Percentiles rank a stretch among this genome's conserved stretches.
These are phyloP conservation scores for Macrophomina pseudophaseolina DNA, from an alignment of 2,329 filamentous ascomycete genomes.

Conservation along the genomic window DNA sequence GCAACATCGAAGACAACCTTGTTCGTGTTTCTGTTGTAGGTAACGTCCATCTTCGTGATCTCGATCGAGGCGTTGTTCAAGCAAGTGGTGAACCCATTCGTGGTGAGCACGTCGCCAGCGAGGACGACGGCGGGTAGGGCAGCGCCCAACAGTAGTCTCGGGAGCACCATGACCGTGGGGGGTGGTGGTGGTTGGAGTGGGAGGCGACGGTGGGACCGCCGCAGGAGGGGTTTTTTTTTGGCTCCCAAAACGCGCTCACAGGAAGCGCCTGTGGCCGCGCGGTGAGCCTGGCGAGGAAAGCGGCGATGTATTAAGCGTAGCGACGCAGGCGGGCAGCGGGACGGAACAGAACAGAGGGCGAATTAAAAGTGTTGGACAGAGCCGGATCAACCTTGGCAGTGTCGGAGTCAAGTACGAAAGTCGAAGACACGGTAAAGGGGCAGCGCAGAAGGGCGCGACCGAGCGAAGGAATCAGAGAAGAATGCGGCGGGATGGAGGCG, in stretches of 20 bases:
- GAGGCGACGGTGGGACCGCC: constrained; percentile 24
- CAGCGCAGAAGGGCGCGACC: constrained; percentile 4
- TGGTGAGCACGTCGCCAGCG: constrained; percentile 75
- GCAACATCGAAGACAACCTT: constrained; percentile 80
- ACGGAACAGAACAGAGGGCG: constrained; percentile 16
- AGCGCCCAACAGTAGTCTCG: constrained; percentile 44
- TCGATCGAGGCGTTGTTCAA: constrained; percentile 63
- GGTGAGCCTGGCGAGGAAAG: neutral
- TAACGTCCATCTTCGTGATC: constrained; percentile 75
- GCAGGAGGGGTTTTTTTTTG: constrained; percentile 6
- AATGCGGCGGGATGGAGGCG: neutral
- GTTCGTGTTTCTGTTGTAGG: constrained; percentile 77
- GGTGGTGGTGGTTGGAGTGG: neutral
- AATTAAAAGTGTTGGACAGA: constrained; percentile 17
- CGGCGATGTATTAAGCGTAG: constrained; percentile 4
- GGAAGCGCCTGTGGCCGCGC: constrained; percentile 22
- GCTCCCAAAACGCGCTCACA: constrained; percentile 20
- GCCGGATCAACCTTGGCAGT: constrained; percentile 24
- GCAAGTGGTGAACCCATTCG: constrained; percentile 80
- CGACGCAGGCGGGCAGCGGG: neutral
- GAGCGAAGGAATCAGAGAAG: constrained; percentile 22
- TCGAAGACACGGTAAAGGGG: constrained; percentile 22
- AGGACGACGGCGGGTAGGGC: constrained; percentile 55
- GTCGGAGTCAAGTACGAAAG: constrained; percentile 6
- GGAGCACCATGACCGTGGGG: constrained; percentile 42